phyloP scores from a whole-genome alignment of 1,284 basidiomycete species.

The Cystobasidium sp. region DNA sequence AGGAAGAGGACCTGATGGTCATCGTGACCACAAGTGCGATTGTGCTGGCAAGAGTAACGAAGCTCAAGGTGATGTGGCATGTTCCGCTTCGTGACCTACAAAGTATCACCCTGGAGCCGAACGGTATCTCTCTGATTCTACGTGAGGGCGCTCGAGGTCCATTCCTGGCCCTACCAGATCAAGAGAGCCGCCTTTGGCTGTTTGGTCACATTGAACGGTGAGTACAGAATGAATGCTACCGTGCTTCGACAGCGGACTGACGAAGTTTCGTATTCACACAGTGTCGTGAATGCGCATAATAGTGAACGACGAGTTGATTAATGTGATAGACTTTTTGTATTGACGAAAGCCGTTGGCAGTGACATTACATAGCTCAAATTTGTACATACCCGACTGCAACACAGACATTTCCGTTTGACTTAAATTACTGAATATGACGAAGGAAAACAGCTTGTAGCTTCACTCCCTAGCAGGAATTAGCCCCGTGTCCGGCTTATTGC shows the following conservation, averaged over 20 bases:
- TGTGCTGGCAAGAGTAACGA: constrained; percentile 82
- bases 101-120: constrained; percentile 85
- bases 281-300: constrained; percentile 34
- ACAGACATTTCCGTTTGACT: neutral
- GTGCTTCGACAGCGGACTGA: neutral
- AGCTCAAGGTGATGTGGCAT: constrained; percentile 88
- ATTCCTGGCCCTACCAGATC: constrained; percentile 63
- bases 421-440: neutral
- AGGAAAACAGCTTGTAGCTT: too few species aligned
- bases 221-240: neutral
- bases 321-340: neutral
- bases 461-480: constrained; percentile 7
- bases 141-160: constrained; percentile 63
- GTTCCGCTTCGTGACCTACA: constrained; percentile 83
- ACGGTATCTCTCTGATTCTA: constrained; percentile 80
- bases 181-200: constrained; percentile 63
- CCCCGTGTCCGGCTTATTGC: constrained; percentile 1
- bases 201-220: constrained; percentile 62
- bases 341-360: neutral
- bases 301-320: constrained; percentile 29
- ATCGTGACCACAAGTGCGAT: constrained; percentile 78
- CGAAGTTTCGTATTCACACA: neutral
- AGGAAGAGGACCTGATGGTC: constrained; percentile 70
- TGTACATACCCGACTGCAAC: constrained; percentile 8
- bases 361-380: constrained; percentile 3